Conservation (phyloP, 441 rosid species). For the Manihot esculenta region DNA sequence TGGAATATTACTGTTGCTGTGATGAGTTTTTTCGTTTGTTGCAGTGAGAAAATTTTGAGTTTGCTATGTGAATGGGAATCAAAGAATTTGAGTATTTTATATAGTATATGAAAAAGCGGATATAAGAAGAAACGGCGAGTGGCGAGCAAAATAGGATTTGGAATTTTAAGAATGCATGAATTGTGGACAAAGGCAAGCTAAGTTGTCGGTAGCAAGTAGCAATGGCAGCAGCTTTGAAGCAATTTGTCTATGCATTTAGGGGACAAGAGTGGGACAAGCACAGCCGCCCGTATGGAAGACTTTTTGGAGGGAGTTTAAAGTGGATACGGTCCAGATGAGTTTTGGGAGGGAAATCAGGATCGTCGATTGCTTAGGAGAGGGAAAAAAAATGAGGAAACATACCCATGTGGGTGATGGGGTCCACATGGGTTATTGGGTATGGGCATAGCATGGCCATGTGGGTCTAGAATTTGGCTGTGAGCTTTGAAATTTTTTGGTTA, state of each 20-base stretch:
- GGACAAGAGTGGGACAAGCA: conserved; percentile 68
- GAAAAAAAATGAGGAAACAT: conserved; percentile 26
- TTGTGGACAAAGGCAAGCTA: conserved; percentile 54
- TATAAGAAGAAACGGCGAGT: not conserved
- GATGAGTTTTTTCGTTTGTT: too few species aligned
- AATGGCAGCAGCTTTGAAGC: conserved; percentile 58
- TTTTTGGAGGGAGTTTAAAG: not conserved
- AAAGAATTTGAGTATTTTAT: conserved; percentile 26
- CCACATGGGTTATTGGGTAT: conserved; percentile 35
- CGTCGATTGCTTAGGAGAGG: conserved; percentile 20
- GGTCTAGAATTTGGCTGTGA: conserved; percentile 20
- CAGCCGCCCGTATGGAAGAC: conserved; percentile 52
- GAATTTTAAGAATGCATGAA: conserved; percentile 34
- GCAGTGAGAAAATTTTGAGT: not conserved
- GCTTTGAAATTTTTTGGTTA: not conserved
- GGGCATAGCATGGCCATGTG: conserved; percentile 44
- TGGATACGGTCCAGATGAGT: conserved; percentile 34
- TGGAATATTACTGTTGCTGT: too few species aligned
- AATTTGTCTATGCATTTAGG: conserved; percentile 45
- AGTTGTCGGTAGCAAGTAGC: conserved; percentile 57
- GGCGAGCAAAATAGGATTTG: not conserved
- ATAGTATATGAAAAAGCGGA: conserved; percentile 13
- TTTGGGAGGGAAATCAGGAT: conserved; percentile 26
- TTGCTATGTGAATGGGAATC: conserved; percentile 17
- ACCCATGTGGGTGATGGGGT: conserved; percentile 45